Conservation (phyloP, 2,329 filamentous ascomycete genomes). For the Torrubiellomyces zombiae region DNA sequence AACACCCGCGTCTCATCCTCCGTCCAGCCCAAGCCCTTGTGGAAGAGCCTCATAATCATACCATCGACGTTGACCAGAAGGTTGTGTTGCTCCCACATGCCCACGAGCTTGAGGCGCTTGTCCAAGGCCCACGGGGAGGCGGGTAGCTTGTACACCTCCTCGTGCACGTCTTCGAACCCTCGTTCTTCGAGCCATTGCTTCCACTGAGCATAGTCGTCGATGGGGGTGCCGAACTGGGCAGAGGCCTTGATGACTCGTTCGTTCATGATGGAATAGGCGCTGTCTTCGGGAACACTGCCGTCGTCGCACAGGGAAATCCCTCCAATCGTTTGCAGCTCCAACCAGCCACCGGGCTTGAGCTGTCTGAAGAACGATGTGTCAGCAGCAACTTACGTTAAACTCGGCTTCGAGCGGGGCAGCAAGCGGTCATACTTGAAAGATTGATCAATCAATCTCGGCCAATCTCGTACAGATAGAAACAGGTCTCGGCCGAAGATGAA, state of each 20-base stretch:
- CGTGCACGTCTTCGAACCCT: constrained; percentile 31
- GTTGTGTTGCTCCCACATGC: constrained; percentile 12
- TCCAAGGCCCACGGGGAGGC: constrained; percentile 31
- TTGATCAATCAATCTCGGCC: constrained; percentile 16
- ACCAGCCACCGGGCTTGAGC: constrained; percentile 17
- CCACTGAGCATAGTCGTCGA: constrained; percentile 11
- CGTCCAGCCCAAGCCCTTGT: constrained; percentile 14
- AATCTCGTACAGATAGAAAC: constrained; percentile 13
- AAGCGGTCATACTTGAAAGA: constrained; percentile 12
- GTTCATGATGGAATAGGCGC: constrained; percentile 8
- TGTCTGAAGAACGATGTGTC: constrained; percentile 7
- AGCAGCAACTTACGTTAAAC: too few species aligned
- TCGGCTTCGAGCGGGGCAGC: too few species aligned
- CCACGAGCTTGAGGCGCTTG: constrained; percentile 30
- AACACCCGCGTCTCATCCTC: constrained; percentile 12
- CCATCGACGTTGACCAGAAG: constrained; percentile 11
- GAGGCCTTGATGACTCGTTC: constrained; percentile 11
- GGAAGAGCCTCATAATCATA: constrained; percentile 15
- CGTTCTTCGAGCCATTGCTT: constrained; percentile 24
- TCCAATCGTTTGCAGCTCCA: constrained; percentile 15
- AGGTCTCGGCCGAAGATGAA: constrained; percentile 17
- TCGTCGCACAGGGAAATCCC: constrained; percentile 16
- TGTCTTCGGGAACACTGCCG: constrained; percentile 12
- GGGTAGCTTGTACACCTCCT: constrained; percentile 28
- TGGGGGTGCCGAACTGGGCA: constrained; percentile 12